phyloP scores from a whole-genome alignment of 208 protist genomes.

The Herpetomonas samuelpessoai region DNA sequence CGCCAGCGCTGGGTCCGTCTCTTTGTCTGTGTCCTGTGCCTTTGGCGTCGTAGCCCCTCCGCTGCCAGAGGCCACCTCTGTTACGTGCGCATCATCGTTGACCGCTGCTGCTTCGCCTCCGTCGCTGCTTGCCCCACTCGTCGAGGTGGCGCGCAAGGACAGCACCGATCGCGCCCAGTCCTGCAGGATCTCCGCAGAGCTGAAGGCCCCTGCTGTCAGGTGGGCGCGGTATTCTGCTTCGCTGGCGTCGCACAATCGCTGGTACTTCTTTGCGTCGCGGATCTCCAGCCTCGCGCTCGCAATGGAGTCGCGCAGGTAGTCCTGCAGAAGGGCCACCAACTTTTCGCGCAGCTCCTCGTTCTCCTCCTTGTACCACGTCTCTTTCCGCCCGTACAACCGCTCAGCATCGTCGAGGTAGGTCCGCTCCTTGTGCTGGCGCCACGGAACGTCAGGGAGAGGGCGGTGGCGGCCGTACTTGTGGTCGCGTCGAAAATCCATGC shows the following conservation, averaged over 20 bases:
- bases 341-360: constrained; percentile 70
- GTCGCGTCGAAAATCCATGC: constrained; percentile 74
- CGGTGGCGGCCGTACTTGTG: constrained; percentile 63
- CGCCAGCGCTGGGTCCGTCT: constrained; percentile 12
- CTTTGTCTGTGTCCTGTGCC: constrained; percentile 4
- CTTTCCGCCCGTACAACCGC: constrained; percentile 83
- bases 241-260: constrained; percentile 40
- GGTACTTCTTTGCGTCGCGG: constrained; percentile 64
- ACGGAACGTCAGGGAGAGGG: constrained; percentile 71
- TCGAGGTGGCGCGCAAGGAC: constrained; percentile 4
- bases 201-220: constrained; percentile 52
- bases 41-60: background rate
- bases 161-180: constrained; percentile 38
- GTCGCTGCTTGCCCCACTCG: background rate
- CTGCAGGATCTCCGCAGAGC: constrained; percentile 29
- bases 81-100: background rate
- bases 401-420: constrained; percentile 91
- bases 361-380: constrained; percentile 65
- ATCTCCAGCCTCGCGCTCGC: constrained; percentile 55
- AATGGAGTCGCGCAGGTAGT: constrained; percentile 77
- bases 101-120: background rate
- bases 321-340: constrained; percentile 69
- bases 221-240: constrained; percentile 65
- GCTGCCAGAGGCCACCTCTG: background rate
- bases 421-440: constrained; percentile 58